phyloP scores from a whole-genome alignment of 208 protist species.

The Leishmania aethiopica region DNA sequence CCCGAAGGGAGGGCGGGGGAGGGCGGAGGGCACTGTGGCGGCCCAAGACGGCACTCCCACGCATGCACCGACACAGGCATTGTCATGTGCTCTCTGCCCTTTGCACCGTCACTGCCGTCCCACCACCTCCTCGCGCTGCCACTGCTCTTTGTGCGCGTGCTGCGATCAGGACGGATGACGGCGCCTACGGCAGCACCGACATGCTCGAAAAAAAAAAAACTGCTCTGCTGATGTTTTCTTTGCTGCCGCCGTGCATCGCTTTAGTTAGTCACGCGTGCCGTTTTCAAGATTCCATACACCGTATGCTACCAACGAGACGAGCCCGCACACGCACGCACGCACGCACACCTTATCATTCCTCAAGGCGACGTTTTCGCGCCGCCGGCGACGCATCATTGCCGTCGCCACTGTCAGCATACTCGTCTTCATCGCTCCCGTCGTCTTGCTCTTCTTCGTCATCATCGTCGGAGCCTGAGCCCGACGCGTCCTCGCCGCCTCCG shows the following conservation, averaged over 20 bases:
- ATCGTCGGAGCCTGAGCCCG: slow-evolving; percentile 4
- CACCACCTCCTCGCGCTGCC: not conserved
- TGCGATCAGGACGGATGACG: not conserved
- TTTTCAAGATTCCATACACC: not conserved
- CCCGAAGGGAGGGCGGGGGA: not conserved
- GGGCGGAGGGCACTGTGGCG: not conserved
- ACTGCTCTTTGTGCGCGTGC: not conserved
- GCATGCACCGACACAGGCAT: not conserved
- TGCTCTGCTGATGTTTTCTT: not conserved
- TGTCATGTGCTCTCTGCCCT: not conserved
- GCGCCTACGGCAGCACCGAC: not conserved
- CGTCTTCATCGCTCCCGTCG: not conserved
- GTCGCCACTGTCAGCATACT: not conserved
- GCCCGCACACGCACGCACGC: not conserved
- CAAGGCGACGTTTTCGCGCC: slow-evolving; percentile 1
- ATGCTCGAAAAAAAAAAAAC: not conserved
- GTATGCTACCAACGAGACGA: not conserved
- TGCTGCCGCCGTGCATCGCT: not conserved
- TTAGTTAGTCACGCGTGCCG: not conserved
- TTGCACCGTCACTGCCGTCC: not conserved
- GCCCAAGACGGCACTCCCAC: not conserved
- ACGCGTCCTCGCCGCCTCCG: not conserved
- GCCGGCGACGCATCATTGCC: slow-evolving; percentile 8
- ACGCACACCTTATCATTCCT: not conserved
- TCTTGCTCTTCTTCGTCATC: slow-evolving; percentile 17